Conservation (phyloP, 2,329 filamentous ascomycete genomes). For the Cadophora luteo-olivacea region DNA sequence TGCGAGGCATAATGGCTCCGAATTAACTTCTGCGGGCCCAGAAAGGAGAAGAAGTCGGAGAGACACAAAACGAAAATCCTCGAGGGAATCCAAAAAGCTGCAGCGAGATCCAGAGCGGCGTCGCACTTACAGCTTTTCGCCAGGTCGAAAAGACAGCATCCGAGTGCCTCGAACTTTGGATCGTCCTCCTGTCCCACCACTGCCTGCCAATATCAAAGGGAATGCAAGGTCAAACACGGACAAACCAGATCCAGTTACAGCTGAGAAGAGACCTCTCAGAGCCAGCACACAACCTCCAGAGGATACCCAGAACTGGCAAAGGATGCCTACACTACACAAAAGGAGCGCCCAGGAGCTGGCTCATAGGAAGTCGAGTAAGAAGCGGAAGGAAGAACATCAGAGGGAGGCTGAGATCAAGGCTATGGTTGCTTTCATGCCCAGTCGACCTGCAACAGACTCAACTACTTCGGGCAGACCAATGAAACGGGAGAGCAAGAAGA, state of each 20-base stretch:
- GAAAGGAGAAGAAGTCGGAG: constrained; percentile 47
- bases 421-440: constrained; percentile 75
- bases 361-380: constrained; percentile 78
- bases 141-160: constrained; percentile 62
- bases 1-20: constrained; percentile 44
- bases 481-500: constrained; percentile 70
- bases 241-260: constrained; percentile 19
- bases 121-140: constrained; percentile 67
- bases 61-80: constrained; percentile 41
- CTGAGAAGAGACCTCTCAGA: constrained; percentile 30
- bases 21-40: constrained; percentile 41
- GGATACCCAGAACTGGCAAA: constrained; percentile 48
- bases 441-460: constrained; percentile 64
- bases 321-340: constrained; percentile 64
- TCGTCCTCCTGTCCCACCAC: constrained; percentile 41
- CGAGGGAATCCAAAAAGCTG: constrained; percentile 46
- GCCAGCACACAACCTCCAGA: constrained; percentile 37
- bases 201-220: constrained; percentile 37
- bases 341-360: constrained; percentile 64
- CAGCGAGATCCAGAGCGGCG: constrained; percentile 53
- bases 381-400: constrained; percentile 75
- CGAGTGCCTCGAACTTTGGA: constrained; percentile 46
- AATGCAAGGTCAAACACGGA: constrained; percentile 36
- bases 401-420: constrained; percentile 89
- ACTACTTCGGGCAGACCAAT: constrained; percentile 65